Percentiles rank a stretch among this genome's conserved stretches.
phyloP scores from a whole-genome alignment of 805 yeast genomes.

The Schwanniomyces occidentalis region DNA sequence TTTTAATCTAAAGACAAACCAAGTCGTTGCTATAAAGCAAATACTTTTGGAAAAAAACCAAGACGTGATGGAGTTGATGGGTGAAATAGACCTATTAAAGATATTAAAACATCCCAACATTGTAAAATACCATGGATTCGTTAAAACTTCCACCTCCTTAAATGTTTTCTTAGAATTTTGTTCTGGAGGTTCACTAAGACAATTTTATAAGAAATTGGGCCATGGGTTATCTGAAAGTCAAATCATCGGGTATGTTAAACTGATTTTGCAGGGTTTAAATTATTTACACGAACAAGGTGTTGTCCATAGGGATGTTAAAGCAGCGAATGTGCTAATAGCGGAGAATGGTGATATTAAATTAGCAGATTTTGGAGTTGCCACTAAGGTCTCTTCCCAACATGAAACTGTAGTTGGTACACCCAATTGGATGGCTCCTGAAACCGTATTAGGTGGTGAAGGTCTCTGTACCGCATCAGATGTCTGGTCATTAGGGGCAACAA shows the following conservation, averaged over 20 bases:
- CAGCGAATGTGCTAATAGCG: slow-evolving; percentile 82
- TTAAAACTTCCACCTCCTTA: slow-evolving; percentile 51
- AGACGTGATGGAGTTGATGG: slow-evolving; percentile 51
- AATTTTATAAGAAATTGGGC: slow-evolving; percentile 46
- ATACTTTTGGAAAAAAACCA: slow-evolving; percentile 56
- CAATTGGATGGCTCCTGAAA: slow-evolving; percentile 99
- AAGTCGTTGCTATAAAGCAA: slow-evolving; percentile 78
- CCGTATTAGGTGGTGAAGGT: slow-evolving; percentile 75
- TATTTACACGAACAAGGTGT: slow-evolving; percentile 73
- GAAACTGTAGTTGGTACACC: slow-evolving; percentile 77
- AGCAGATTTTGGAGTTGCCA: slow-evolving; percentile 96
- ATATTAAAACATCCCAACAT: slow-evolving; percentile 66
- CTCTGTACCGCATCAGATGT: slow-evolving; percentile 87
- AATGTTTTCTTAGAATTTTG: slow-evolving; percentile 63
- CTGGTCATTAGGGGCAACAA: slow-evolving; percentile 95
- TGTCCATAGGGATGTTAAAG: slow-evolving; percentile 86
- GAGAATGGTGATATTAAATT: slow-evolving; percentile 69
- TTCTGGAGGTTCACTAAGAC: slow-evolving; percentile 65
- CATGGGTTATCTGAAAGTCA: slow-evolving; percentile 58
- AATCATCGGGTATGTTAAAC: slow-evolving; percentile 49
- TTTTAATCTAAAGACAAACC: slow-evolving; percentile 61
- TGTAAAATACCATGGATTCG: slow-evolving; percentile 68
- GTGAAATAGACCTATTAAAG: slow-evolving; percentile 66
- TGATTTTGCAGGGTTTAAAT: slow-evolving; percentile 58
- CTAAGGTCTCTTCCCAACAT: slow-evolving; percentile 46